Conservation (phyloP, 2,329 filamentous ascomycete species). For the Colletotrichum liaoningense region DNA sequence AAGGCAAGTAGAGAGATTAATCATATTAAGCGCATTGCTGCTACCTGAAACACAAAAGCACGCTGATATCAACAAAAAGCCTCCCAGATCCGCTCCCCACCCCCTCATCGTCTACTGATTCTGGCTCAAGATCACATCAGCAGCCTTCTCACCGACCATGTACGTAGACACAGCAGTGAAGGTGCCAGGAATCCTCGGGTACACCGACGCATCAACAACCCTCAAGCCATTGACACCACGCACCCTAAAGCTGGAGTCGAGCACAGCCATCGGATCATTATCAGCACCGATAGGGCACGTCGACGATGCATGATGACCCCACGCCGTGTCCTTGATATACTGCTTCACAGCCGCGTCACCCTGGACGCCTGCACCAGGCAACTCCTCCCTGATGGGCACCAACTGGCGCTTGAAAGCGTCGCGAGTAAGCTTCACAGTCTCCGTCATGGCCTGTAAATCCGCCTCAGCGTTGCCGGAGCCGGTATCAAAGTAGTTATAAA, state of each 20-base stretch:
- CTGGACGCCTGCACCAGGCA: constrained; percentile 37
- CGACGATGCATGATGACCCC: constrained; percentile 48
- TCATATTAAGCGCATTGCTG: neutral
- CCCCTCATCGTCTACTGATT: neutral
- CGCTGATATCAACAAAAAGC: neutral
- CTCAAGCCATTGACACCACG: constrained; percentile 56
- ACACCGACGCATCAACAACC: constrained; percentile 59
- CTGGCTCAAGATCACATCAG: constrained; percentile 43
- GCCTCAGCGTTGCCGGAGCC: constrained; percentile 58
- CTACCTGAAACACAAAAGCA: neutral
- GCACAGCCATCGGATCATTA: constrained; percentile 51
- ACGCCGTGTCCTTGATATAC: constrained; percentile 46
- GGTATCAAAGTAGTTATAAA: constrained; percentile 70
- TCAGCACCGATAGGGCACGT: constrained; percentile 48
- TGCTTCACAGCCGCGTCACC: constrained; percentile 35
- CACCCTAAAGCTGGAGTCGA: constrained; percentile 62
- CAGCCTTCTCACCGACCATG: constrained; percentile 48
- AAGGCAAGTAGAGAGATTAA: too few relatives aligned
- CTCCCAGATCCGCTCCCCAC: neutral
- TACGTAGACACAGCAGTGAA: constrained; percentile 47
- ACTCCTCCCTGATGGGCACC: constrained; percentile 35
- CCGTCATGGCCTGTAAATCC: constrained; percentile 65
- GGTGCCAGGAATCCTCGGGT: constrained; percentile 49
- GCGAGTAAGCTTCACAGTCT: constrained; percentile 65
- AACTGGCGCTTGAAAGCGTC: constrained; percentile 49